Evolutionary conservation across 1,284 basidiomycete species (phyloP).

Genomic region (Trametes polyzona): DNA sequence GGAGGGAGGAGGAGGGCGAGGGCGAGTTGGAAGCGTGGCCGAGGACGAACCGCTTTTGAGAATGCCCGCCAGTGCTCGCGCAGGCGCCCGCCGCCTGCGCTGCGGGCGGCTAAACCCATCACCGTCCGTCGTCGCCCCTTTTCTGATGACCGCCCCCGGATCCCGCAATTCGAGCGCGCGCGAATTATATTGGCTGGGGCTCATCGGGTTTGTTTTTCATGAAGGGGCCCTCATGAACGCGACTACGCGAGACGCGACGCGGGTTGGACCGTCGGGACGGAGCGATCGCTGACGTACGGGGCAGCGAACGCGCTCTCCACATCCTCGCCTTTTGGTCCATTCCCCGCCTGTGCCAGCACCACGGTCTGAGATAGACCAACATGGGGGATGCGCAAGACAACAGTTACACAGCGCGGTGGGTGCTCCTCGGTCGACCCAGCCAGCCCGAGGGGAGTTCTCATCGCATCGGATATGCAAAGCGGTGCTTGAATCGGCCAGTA

Average conservation of each 20-base stretch:
- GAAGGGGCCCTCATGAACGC: not conserved
- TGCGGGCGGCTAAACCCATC: constrained; percentile 21
- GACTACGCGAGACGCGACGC: no score
- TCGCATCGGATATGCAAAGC: no score
- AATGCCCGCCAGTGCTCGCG: constrained; percentile 9
- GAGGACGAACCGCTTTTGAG: constrained; percentile 24
- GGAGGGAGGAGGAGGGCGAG: constrained; percentile 5
- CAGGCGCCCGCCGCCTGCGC: constrained; percentile 3
- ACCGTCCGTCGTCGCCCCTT: constrained; percentile 13
- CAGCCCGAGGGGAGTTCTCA: no score
- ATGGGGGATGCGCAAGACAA: not conserved
- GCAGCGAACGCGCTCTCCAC: constrained; percentile 2
- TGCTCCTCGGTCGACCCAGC: no score
- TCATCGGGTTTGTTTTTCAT: not conserved
- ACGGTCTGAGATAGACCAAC: not conserved
- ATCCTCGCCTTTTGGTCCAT: constrained; percentile 1
- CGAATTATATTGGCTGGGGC: no score
- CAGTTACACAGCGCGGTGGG: no score
- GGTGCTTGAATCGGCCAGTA: not conserved
- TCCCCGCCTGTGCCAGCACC: not conserved
- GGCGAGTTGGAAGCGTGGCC: constrained; percentile 10
- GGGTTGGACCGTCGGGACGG: no score
- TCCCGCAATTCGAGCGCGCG: not conserved
- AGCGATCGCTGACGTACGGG: constrained; percentile 26
- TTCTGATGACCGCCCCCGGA: constrained; percentile 13